Percentiles rank a stretch among this genome's conserved stretches.
phyloP scores from a whole-genome alignment of 2,329 filamentous ascomycete species.

The Pseudocercospora cruenta region DNA sequence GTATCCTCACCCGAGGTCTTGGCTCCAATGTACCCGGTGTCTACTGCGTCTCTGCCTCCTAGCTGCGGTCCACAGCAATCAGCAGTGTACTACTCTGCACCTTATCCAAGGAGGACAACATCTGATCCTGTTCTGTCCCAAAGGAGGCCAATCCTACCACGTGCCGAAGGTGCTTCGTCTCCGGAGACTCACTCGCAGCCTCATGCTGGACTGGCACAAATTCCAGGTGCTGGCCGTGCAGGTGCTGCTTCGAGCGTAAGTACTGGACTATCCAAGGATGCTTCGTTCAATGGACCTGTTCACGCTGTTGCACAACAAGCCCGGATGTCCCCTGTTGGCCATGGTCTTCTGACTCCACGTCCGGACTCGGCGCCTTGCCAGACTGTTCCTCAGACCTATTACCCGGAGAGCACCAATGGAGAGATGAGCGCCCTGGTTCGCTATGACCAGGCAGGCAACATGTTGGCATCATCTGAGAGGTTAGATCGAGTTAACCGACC shows the following conservation, averaged over 20 bases:
- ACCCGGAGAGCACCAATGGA: constrained; percentile 22
- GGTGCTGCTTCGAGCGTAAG: constrained; percentile 25
- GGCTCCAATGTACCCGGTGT: constrained; percentile 10
- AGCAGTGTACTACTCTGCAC: constrained; percentile 15
- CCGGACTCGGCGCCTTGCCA: constrained; percentile 20
- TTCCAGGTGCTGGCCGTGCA: constrained; percentile 10
- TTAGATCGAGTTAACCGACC: constrained; percentile 23
- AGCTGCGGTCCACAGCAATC: constrained; percentile 19
- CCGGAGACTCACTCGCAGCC: constrained; percentile 2
- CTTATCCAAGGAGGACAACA: constrained; percentile 27
- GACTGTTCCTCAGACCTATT: not conserved
- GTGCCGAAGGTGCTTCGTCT: constrained; percentile 5
- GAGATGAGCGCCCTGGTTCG: constrained; percentile 36
- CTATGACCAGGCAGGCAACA: constrained; percentile 32
- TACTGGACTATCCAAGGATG: constrained; percentile 15
- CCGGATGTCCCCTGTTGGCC: constrained; percentile 14
- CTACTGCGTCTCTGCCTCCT: constrained; percentile 12
- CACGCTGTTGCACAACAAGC: not conserved
- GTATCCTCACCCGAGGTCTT: constrained; percentile 15
- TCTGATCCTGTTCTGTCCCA: constrained; percentile 23
- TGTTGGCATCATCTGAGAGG: constrained; percentile 26
- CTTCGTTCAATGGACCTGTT: not conserved
- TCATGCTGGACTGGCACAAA: constrained; percentile 16
- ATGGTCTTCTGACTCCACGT: constrained; percentile 21
- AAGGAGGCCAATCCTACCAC: constrained; percentile 20